Evolutionary conservation across 305 asterid species (phyloP).

Genomic region (Fraxinus latifolia): DNA sequence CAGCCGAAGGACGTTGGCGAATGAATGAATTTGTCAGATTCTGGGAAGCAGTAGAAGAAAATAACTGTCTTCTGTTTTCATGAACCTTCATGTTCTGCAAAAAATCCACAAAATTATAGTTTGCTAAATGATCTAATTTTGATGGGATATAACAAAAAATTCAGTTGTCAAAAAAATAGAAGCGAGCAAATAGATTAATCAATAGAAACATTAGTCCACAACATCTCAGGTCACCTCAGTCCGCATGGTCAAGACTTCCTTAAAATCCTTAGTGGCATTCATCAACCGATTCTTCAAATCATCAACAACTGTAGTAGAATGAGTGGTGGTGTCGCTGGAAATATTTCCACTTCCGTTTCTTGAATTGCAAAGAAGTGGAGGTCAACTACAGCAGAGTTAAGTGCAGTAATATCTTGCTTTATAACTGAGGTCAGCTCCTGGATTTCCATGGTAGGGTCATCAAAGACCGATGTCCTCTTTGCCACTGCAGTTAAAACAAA

Average conservation of each 20-base stretch:
- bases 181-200: background rate
- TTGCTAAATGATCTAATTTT: conserved; percentile 9
- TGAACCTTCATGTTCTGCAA: conserved; percentile 84
- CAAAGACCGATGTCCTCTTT: conserved; percentile 76
- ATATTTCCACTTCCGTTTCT: conserved; percentile 55
- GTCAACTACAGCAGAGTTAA: conserved; percentile 81
- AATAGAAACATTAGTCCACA: conserved; percentile 1
- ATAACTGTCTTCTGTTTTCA: conserved; percentile 76
- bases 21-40: conserved; percentile 67
- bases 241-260: conserved; percentile 84
- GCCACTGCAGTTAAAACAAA: conserved; percentile 58
- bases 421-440: conserved; percentile 85
- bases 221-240: conserved; percentile 59
- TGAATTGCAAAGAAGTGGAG: conserved; percentile 63
- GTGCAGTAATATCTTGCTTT: conserved; percentile 87
- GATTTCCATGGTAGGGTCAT: conserved; percentile 86
- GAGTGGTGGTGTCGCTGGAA: conserved; percentile 68
- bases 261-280: conserved; percentile 86
- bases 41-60: conserved; percentile 68
- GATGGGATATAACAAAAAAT: background rate
- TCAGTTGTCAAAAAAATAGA: conserved; percentile 12
- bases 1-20: conserved; percentile 88
- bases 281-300: conserved; percentile 84
- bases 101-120: conserved; percentile 12
- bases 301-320: conserved; percentile 83